A percentile compares a stretch with the other conserved stretches of the same genome.
phyloP scores from a whole-genome alignment of 176 grass and related monocot species.

The Sorghum bicolor region DNA sequence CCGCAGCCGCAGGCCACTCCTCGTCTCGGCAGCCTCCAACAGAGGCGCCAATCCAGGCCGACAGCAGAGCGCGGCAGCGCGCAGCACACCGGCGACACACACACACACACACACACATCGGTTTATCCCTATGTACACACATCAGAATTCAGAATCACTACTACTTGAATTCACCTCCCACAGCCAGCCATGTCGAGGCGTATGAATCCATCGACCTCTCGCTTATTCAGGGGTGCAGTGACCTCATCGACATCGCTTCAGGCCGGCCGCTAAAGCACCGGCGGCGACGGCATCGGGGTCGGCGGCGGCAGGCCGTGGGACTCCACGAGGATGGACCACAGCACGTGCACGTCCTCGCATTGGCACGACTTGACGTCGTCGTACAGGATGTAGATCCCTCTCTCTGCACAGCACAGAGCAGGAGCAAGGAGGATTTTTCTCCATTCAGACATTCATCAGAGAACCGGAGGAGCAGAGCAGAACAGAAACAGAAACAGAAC shows the following conservation, averaged over 20 bases:
- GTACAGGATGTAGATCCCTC: slow-evolving; percentile 55
- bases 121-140: background rate
- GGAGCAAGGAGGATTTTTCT: too few relatives aligned
- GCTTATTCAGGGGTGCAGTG: slow-evolving; percentile 27
- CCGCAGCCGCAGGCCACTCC: background rate
- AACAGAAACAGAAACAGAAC: background rate
- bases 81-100: background rate
- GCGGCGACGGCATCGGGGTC: background rate
- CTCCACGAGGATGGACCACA: slow-evolving; percentile 57
- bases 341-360: slow-evolving; percentile 71
- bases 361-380: slow-evolving; percentile 69
- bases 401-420: slow-evolving; percentile 13
- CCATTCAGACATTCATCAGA: background rate
- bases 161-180: slow-evolving; percentile 27
- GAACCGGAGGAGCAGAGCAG: background rate
- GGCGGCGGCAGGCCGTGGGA: slow-evolving; percentile 51
- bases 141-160: background rate
- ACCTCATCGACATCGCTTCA: slow-evolving; percentile 32
- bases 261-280: background rate
- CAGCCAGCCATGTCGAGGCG: background rate
- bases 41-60: slow-evolving; percentile 9
- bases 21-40: slow-evolving; percentile 21
- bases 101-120: background rate
- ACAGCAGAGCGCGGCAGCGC: too few relatives aligned
- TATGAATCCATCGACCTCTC: background rate